Conservation (phyloP, 2,329 filamentous ascomycete species). For the Knoxdaviesia proteae region DNA sequence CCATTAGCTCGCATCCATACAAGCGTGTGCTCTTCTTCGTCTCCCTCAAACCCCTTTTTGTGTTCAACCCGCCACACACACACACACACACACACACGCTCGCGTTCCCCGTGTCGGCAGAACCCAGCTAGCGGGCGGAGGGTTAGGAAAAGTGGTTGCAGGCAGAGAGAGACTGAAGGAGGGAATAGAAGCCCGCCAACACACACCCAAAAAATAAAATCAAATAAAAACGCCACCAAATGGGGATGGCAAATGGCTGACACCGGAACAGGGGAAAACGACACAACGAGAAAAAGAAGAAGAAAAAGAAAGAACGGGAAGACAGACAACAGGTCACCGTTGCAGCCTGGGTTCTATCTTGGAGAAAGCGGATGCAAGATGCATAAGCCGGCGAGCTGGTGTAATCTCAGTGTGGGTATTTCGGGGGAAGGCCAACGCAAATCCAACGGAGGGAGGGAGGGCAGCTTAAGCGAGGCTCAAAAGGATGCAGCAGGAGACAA, state of each 20-base stretch:
- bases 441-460: too few relatives aligned
- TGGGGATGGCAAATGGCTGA: background rate
- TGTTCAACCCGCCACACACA: background rate
- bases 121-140: too few relatives aligned
- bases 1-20: background rate
- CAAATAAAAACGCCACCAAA: background rate
- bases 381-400: too few relatives aligned
- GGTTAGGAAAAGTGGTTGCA: too few relatives aligned
- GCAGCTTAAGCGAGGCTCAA: too few relatives aligned
- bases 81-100: background rate
- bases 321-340: too few relatives aligned
- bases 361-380: too few relatives aligned
- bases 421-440: too few relatives aligned
- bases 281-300: background rate
- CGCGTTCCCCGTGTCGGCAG: background rate
- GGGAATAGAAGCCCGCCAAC: background rate
- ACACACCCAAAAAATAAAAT: background rate
- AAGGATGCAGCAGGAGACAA: too few relatives aligned
- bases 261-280: background rate
- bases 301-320: too few relatives aligned
- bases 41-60: background rate
- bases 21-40: background rate
- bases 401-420: too few relatives aligned
- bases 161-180: background rate
- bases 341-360: too few relatives aligned